Percentiles rank a stretch among this genome's conserved stretches.
These are phyloP conservation scores for Biscutella auriculata DNA, from an alignment of 441 rosid genomes.

Conservation along the genomic window DNA sequence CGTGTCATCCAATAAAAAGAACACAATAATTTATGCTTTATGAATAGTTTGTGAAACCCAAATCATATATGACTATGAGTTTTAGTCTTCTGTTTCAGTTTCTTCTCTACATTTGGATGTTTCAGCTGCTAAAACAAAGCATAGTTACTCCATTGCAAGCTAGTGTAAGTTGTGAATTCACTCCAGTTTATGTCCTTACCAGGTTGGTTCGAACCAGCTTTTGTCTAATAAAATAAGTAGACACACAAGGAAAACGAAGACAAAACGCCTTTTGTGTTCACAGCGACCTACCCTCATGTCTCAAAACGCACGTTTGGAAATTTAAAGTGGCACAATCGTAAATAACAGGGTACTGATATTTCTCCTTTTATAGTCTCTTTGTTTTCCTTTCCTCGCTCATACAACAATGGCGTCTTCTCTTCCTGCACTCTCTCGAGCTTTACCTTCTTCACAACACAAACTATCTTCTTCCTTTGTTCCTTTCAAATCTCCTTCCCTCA, in stretches of 20 bases:
- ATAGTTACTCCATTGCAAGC: no score
- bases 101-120: not conserved
- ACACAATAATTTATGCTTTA: not conserved
- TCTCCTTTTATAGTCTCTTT: not conserved
- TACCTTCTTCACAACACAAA: constrained; percentile 4
- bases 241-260: no score
- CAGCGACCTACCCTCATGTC: constrained; percentile 3
- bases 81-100: not conserved
- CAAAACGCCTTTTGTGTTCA: no score
- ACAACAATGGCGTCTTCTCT: constrained; percentile 19
- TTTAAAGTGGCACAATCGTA: constrained; percentile 8
- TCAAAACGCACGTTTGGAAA: constrained; percentile 15
- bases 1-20: constrained; percentile 2
- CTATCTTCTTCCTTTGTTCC: not conserved
- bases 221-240: no score
- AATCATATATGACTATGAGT: not conserved
- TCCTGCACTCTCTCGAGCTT: constrained; percentile 1
- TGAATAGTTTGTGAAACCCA: no score
- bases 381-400: no score
- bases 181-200: no score
- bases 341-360: not conserved
- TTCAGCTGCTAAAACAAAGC: not conserved
- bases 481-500: constrained; percentile 14
- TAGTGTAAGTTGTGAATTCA: no score
- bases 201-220: no score